Evolutionary conservation across 768 basidiomycete genomes (phyloP).

Genomic region (Boletus vermiculosoides): DNA sequence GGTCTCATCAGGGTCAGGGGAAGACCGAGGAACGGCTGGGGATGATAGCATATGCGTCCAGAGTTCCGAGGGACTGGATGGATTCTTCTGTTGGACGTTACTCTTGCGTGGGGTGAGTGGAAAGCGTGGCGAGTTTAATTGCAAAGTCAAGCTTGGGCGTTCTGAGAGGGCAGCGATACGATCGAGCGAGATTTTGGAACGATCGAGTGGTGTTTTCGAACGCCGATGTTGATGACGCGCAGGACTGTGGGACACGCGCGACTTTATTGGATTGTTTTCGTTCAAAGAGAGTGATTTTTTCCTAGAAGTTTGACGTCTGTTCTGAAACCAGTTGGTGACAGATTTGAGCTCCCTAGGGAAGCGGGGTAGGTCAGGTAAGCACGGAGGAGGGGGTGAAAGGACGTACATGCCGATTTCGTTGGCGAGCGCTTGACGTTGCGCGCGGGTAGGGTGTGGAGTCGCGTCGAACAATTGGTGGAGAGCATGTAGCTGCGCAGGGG

Average conservation of each 20-base stretch:
- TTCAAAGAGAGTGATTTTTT: constrained; percentile 20
- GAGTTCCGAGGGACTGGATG: constrained; percentile 21
- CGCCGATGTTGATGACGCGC: constrained; percentile 4
- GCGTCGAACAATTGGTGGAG: constrained; percentile 37
- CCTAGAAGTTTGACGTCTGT: constrained; percentile 59
- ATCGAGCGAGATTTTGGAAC: constrained; percentile 32
- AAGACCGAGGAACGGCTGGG: constrained; percentile 19
- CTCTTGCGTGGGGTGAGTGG: constrained; percentile 32
- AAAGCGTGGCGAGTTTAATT: constrained; percentile 2
- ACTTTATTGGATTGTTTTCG: constrained; percentile 24
- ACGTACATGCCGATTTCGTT: constrained; percentile 39
- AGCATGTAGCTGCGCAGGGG: constrained; percentile 33
- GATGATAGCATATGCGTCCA: constrained; percentile 34
- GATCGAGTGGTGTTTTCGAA: constrained; percentile 18
- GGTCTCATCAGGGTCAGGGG: constrained; percentile 24
- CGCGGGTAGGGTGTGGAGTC: constrained; percentile 41
- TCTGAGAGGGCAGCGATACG: constrained; percentile 30
- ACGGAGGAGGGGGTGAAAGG: neutral
- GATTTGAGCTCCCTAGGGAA: constrained; percentile 58
- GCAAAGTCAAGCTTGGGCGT: constrained; percentile 23
- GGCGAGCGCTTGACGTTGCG: constrained; percentile 41
- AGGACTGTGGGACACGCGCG: constrained; percentile 4
- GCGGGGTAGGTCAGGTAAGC: constrained; percentile 7
- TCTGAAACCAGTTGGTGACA: constrained; percentile 81
- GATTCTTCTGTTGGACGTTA: constrained; percentile 3